phyloP scores from a whole-genome alignment of 192 early-diverging fungal species.

The Jimgerdemannia lactiflua region DNA sequence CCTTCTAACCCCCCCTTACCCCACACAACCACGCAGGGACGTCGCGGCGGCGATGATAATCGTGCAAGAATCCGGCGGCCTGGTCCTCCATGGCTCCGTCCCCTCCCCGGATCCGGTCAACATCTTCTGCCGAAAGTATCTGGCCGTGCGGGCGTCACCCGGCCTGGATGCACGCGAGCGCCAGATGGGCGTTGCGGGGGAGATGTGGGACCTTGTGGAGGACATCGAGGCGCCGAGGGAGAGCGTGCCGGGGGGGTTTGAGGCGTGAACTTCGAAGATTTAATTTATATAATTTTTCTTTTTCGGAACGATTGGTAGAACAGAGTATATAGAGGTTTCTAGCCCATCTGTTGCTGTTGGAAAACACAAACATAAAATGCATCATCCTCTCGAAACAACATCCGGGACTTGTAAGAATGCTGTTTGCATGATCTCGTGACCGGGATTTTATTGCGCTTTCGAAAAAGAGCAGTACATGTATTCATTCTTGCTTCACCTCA shows the following conservation, averaged over 20 bases:
- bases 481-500: neutral
- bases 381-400: neutral
- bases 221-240: slow-evolving; percentile 47
- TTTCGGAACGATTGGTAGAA: too few relatives aligned
- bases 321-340: too few relatives aligned
- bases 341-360: too few relatives aligned
- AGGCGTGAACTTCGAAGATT: neutral
- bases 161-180: slow-evolving; percentile 29
- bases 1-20: neutral
- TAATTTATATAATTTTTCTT: too few relatives aligned
- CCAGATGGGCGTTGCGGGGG: slow-evolving; percentile 50
- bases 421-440: neutral
- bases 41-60: slow-evolving; percentile 86
- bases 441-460: neutral
- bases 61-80: slow-evolving; percentile 81
- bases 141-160: slow-evolving; percentile 46
- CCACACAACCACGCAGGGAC: slow-evolving; percentile 64
- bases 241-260: slow-evolving; percentile 30
- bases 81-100: slow-evolving; percentile 58
- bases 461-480: neutral
- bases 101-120: slow-evolving; percentile 32
- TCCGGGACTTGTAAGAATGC: neutral
- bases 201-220: slow-evolving; percentile 59
- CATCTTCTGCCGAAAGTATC: slow-evolving; percentile 49
- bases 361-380: too few relatives aligned